phyloP scores from a whole-genome alignment of 2,329 filamentous ascomycete species.

The Cercospora berteroae region DNA sequence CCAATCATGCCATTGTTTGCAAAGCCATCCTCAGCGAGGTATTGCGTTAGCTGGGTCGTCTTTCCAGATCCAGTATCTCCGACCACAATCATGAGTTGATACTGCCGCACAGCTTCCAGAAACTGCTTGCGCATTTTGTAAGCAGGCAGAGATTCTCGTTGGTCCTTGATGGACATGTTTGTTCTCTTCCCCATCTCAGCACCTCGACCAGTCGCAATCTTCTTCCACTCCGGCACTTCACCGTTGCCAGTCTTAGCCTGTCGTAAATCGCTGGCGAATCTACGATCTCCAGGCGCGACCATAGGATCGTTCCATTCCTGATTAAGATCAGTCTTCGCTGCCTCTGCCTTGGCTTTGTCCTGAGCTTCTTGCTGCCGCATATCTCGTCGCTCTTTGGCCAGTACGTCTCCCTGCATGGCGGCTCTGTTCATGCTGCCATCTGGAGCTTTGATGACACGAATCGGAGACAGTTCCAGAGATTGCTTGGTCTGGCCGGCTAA shows the following conservation, averaged over 20 bases:
- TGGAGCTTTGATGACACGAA: constrained; percentile 93
- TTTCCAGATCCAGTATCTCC: constrained; percentile 97
- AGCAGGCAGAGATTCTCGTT: constrained; percentile 84
- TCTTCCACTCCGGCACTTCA: constrained; percentile 88
- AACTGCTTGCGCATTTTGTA: constrained; percentile 84
- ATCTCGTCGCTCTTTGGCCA: constrained; percentile 89
- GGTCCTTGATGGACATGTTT: constrained; percentile 89
- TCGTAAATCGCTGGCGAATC: constrained; percentile 85
- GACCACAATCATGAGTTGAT: constrained; percentile 92
- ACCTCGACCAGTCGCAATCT: constrained; percentile 69
- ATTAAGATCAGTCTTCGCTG: constrained; percentile 75
- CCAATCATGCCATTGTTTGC: constrained; percentile 85
- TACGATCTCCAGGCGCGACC: constrained; percentile 76
- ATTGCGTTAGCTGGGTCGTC: constrained; percentile 94
- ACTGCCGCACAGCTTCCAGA: constrained; percentile 79
- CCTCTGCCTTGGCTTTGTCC: constrained; percentile 70
- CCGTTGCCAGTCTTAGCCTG: constrained; percentile 64
- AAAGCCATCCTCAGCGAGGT: constrained; percentile 88
- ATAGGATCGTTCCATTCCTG: constrained; percentile 97
- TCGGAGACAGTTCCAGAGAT: constrained; percentile 89
- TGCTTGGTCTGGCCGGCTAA: constrained; percentile 94
- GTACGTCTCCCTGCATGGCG: constrained; percentile 84
- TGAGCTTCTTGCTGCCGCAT: constrained; percentile 84
- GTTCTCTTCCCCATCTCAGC: constrained; percentile 78
- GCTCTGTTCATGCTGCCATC: constrained; percentile 97